Conservation (phyloP, 192 early-diverging fungal genomes). For the Mycoemilia scoparia region DNA sequence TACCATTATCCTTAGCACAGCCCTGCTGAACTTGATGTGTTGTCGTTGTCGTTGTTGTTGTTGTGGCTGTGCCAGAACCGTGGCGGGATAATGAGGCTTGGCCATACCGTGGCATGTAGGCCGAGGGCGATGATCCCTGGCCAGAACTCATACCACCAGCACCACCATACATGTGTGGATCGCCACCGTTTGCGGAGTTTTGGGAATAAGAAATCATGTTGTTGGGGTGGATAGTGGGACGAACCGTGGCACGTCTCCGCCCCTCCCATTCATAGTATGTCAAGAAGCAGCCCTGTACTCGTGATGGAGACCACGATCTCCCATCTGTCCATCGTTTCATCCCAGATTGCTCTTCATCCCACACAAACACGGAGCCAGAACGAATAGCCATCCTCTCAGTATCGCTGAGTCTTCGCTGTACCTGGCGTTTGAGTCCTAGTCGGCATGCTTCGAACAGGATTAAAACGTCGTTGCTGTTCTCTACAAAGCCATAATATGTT, state of each 20-base stretch:
- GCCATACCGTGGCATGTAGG: slow-evolving; percentile 25
- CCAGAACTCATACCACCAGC: too few species aligned
- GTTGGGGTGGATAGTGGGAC: slow-evolving; percentile 24
- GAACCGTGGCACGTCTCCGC: slow-evolving; percentile 34
- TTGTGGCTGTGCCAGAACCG: too few species aligned
- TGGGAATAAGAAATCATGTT: too few species aligned
- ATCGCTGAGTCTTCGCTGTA: slow-evolving; percentile 69
- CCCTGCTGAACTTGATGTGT: slow-evolving; percentile 33
- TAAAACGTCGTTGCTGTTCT: slow-evolving; percentile 73
- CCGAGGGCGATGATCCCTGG: too few species aligned
- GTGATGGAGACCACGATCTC: slow-evolving; percentile 69
- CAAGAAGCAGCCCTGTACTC: slow-evolving; percentile 74
- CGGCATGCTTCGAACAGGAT: slow-evolving; percentile 82
- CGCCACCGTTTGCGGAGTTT: too few species aligned
- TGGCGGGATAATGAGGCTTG: too few species aligned
- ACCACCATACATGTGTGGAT: too few species aligned
- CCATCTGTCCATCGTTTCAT: slow-evolving; percentile 91
- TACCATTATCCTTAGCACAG: slow-evolving; percentile 52
- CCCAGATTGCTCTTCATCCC: slow-evolving; percentile 79
- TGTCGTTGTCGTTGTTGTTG: slow-evolving; percentile 24
- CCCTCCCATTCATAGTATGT: slow-evolving; percentile 75
- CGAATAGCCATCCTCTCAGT: slow-evolving; percentile 61
- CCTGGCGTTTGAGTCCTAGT: slow-evolving; percentile 45
- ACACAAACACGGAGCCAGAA: slow-evolving; percentile 77
- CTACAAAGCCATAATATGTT: slow-evolving; percentile 68